Base-by-base conservation (phyloP, 352 stramenopile genomes). In the Pythium diclinum region DNA sequence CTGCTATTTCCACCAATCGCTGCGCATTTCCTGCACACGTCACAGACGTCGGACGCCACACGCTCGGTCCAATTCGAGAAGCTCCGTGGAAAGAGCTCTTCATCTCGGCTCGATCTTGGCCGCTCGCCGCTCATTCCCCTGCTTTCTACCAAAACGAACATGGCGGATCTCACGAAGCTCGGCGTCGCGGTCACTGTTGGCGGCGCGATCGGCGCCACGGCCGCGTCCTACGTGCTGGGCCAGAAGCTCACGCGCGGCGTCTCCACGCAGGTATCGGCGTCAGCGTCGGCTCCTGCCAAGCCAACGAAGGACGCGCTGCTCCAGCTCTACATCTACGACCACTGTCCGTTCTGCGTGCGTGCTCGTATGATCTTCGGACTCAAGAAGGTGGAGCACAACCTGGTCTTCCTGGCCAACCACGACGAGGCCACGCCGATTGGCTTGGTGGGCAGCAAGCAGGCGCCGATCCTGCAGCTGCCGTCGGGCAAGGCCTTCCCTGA, bases 321-420 rank as follows among this genome's bases (percentile, higher is more conserved):
- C 11, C 79, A 78, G 69, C 65, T 86, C 13, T 86, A 84, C 69
- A 77, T 81, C 61, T 87, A 87, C 68, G 78, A 87, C 72, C 75
- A 84, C 61, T 87, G 78, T 56, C 78, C 78, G 6, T 87, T 81
- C 65, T 84, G 78, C 65, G 78, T 76, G 38, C 78, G 78, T 6
- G 74, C 71, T 38, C 78, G 78, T 13, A 77, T 84, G 71, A 76
- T 81, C n/a, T 62, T 84, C n/a, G 78, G 75, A 1, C 69, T 83
- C 34, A 82, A 87, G 68, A 65, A 46, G 28, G 65, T 83, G 16
- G 32, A 53, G 47, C 67, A 79, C 25, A 61, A 77, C 44, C 61
- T 79, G 30, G 40, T 77, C 1, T 79, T 77, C 61, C 56, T 83
- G 8, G 68, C 73, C 46, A 76, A 75, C 72, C 59, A 83, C 54